A percentile compares a stretch with the other conserved stretches of the same genome.
phyloP scores from a whole-genome alignment of 495 filamentous ascomycete species.

The Aspergillus nanangensis region DNA sequence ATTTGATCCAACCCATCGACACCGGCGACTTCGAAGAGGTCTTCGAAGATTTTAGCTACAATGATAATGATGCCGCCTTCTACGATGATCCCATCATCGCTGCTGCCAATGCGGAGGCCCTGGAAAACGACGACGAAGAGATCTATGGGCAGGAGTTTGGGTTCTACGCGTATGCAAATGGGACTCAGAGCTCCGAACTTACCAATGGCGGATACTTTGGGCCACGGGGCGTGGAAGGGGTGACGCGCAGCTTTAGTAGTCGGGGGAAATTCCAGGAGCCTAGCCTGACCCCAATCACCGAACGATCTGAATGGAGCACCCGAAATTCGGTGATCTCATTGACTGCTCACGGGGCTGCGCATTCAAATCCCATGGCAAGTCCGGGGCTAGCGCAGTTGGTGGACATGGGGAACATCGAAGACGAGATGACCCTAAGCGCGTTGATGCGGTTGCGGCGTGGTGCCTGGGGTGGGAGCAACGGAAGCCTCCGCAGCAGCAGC shows the following conservation, averaged over 20 bases:
- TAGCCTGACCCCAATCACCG: conserved; percentile 92
- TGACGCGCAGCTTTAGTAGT: conserved; percentile 64
- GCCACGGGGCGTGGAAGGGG: conserved; percentile 53
- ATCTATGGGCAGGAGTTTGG: conserved; percentile 97
- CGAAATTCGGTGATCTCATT: conserved; percentile 83
- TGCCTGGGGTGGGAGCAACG: conserved; percentile 79
- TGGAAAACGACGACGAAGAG: conserved; percentile 87
- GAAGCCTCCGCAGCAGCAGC: conserved; percentile 61
- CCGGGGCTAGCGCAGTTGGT: conserved; percentile 71
- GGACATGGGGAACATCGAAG: conserved; percentile 60
- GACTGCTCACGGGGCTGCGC: conserved; percentile 49
- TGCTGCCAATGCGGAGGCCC: conserved; percentile 87
- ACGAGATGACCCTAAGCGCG: conserved; percentile 66
- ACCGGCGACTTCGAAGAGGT: conserved; percentile 37
- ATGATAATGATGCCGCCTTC: conserved; percentile 57
- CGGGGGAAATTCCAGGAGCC: conserved; percentile 75
- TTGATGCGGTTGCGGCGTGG: conserved; percentile 67
- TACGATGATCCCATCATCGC: conserved; percentile 90
- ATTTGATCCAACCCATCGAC: conserved; percentile 37
- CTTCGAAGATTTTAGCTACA: conserved; percentile 50
- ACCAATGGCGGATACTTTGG: conserved; percentile 91
- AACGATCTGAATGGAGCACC: conserved; percentile 92
- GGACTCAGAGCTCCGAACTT: conserved; percentile 45
- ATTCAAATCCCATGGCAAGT: conserved; percentile 40
- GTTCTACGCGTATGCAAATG: conserved; percentile 77